Base-by-base conservation (phyloP, 1,284 basidiomycete genomes). In the Mycena sp. region DNA sequence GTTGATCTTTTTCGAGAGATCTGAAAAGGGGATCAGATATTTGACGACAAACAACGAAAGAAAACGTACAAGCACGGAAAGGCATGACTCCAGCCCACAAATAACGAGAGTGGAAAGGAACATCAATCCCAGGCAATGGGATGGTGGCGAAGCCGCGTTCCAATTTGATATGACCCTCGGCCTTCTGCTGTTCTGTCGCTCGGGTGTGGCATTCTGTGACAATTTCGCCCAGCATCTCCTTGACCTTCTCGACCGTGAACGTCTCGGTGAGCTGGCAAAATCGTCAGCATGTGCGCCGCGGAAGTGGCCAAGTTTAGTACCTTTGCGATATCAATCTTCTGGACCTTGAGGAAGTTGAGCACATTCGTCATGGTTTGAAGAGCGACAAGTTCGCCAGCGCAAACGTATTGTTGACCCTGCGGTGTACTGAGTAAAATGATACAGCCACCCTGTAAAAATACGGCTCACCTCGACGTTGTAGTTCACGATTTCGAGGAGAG, bases 81-180 rank as follows among this genome's bases (percentile, higher is more conserved):
- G 96, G 96, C 91, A 99, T 91, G 63, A 99, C 98, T 81, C 97
- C 98, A 41, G 96, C 96, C 98, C 97, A 97, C 60, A 99, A 90
- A 85, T 99, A 99, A 77, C 96, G 93, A 11, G 97, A 97, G 83
- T 99, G 97, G 94, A 99, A 99, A 14, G 98, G 97, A 14, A 99
- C 97, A 78, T 99, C 97, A 78, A 99, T 99, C 78, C 97, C 97
- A 46, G 97, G 96, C 14, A 98, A 88, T 67, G 97, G 96, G 74
- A 98, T 98, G 11, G 96, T 97, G 0, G 95, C 97, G 78, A 97
- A 98, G 13, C 97, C 97, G 77, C 97, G 94, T 80, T 99, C 97
- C 67, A 99, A 91, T 77, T 94, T 94, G 84, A 99, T 96, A 76
- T 94, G 91, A n/a, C 96, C 96, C 71, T 95, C 93, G 14, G 89